Base-by-base conservation (phyloP, 495 filamentous ascomycete species). In the Daldinia decipiens region DNA sequence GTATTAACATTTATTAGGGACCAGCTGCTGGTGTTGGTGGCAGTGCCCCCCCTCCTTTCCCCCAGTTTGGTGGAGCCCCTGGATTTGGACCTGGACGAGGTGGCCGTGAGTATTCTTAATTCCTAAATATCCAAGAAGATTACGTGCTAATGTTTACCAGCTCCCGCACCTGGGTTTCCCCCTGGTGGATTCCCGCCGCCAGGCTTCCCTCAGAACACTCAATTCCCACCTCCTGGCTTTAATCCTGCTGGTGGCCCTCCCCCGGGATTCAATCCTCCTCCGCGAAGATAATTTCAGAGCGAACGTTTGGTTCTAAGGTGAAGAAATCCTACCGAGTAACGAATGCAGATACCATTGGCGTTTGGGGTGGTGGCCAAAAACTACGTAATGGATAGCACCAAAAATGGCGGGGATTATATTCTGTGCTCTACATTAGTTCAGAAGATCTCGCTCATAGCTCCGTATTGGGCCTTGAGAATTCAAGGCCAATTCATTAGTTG, bases 21-120 rank as follows among this genome's bases (percentile, higher is more conserved):
- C 95, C 95, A 56, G 93, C 92, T 79, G 91, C 92, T 72, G 94
- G 94, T 76, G 90, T 97, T 78, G 95, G 93, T 72, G 93, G 91
- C 61, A 89, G 89, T 32, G 87, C 87, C 31, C 92, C 93, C 38
- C 90, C 91, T 66, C 85, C 87, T 55, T 88, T 88, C 69, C 89
- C 87, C 64, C 87, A 87, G 43, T 92, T 92, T 36, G 78, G 87
- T 32, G 78, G 78, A 59, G 79, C 79, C 51, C 90, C 90, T 65
- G 91, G 91, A 26, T 97, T 96, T 72, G 75, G 70, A 38, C 84
- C 86, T 76, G 93, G 92, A 36, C 87, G 90, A 81, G 91, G 91
- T 75, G 91, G 89, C 75, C 88, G 89, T 91, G 85, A 86, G 87
- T 84, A 70, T 47, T 47, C 19, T 47, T 11, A 21, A 65, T 67